These are phyloP conservation scores for Maudiozyma turicensis DNA, from an alignment of 805 yeast species.

Conservation along the genomic window DNA sequence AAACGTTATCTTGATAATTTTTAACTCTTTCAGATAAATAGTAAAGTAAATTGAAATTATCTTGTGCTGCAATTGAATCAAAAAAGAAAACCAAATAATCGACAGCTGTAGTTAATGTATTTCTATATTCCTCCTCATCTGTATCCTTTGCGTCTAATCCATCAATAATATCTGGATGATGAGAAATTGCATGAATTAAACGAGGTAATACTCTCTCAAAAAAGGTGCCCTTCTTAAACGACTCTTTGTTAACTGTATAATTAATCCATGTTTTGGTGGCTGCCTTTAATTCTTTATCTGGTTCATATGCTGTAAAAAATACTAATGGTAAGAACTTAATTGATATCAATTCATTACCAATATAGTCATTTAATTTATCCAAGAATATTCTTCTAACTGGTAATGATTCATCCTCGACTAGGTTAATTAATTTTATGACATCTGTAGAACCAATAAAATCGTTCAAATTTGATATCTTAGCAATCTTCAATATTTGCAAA, in stretches of 20 bases:
- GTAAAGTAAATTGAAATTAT: conserved; percentile 62
- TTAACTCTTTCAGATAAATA: conserved; percentile 72
- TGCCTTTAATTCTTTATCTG: conserved; percentile 39
- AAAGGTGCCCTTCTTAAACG: conserved; percentile 34
- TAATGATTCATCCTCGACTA: conserved; percentile 58
- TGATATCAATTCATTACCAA: conserved; percentile 46
- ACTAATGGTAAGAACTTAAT: conserved; percentile 57
- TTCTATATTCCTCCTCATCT: conserved; percentile 26
- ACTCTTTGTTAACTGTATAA: conserved; percentile 37
- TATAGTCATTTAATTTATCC: conserved; percentile 38
- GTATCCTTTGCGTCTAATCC: conserved; percentile 32
- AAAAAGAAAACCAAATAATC: conserved; percentile 54
- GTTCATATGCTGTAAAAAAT: conserved; percentile 72
- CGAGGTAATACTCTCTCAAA: conserved; percentile 63
- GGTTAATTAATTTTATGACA: conserved; percentile 42
- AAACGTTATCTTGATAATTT: conserved; percentile 56
- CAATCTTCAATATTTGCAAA: conserved; percentile 49
- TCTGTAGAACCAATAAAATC: conserved; percentile 42
- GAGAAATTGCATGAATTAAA: conserved; percentile 60
- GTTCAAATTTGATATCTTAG: conserved; percentile 44
- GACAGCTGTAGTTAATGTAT: conserved; percentile 44
- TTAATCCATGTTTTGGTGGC: conserved; percentile 62
- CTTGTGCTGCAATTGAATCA: conserved; percentile 48
- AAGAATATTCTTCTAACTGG: conserved; percentile 48
- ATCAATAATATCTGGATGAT: conserved; percentile 49